These are phyloP conservation scores for Microdochium trichocladiopsis DNA, from an alignment of 2,329 filamentous ascomycete genomes.

Conservation along the genomic window DNA sequence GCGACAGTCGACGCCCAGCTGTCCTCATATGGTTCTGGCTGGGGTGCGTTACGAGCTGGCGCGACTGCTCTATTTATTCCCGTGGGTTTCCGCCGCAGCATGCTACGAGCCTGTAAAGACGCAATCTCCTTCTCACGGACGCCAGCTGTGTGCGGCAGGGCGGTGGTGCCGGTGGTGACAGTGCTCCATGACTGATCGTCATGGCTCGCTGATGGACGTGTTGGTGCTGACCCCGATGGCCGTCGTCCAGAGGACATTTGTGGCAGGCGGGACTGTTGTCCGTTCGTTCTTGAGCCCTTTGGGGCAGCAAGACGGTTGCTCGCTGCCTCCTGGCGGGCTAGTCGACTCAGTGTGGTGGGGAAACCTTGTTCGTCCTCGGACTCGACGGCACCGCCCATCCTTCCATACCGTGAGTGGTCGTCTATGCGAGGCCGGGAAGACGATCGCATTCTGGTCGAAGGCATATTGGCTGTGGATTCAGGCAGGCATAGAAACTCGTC, in stretches of 20 bases:
- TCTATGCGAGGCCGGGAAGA: not conserved
- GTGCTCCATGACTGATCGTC: slow-evolving; percentile 34
- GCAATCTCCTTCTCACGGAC: slow-evolving; percentile 23
- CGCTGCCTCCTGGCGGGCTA: slow-evolving; percentile 9
- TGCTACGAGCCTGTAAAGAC: slow-evolving; percentile 28
- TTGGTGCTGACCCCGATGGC: slow-evolving; percentile 1
- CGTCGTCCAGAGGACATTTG: not conserved
- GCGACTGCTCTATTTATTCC: slow-evolving; percentile 31
- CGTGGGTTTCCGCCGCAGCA: slow-evolving; percentile 43
- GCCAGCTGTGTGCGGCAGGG: slow-evolving; percentile 18
- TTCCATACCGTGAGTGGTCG: not conserved
- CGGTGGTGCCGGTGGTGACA: slow-evolving; percentile 20
- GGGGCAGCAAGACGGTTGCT: slow-evolving; percentile 10
- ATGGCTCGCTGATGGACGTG: slow-evolving; percentile 29
- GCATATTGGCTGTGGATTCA: not conserved
- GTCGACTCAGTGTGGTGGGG: not conserved
- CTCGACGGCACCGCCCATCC: not conserved
- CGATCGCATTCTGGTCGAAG: not conserved
- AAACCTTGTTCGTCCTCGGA: not conserved
- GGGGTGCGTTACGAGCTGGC: slow-evolving; percentile 24
- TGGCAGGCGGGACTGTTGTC: not conserved
- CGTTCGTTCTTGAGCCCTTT: not conserved
- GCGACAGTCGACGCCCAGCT: slow-evolving; percentile 35
- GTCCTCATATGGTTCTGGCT: slow-evolving; percentile 26
- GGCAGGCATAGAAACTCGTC: not conserved